Evolutionary conservation across 2,329 filamentous ascomycete species (phyloP).

Genomic region (Calonectria fujianensis): DNA sequence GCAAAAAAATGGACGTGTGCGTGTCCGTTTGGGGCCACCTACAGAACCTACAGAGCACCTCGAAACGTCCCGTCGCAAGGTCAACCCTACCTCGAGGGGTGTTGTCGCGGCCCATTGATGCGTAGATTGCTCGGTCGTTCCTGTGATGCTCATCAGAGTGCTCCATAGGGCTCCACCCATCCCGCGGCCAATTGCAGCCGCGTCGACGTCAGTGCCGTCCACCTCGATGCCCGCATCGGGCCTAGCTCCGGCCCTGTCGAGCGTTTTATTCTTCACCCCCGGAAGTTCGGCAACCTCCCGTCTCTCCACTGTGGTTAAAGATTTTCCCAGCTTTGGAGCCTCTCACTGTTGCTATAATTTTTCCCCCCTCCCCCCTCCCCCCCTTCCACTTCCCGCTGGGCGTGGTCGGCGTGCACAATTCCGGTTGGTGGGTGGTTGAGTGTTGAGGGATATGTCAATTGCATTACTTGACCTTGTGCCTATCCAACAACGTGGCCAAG

Average conservation of each 20-base stretch:
- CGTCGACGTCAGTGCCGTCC: slow-evolving; percentile 18
- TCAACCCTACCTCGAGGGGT: neutral
- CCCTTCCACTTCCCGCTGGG: neutral
- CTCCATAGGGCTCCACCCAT: too few relatives aligned
- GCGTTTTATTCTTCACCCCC: slow-evolving; percentile 23
- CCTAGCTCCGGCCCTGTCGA: slow-evolving; percentile 12
- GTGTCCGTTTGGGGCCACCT: neutral
- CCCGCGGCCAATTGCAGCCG: slow-evolving; percentile 1
- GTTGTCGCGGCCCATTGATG: neutral
- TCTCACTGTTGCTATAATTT: neutral
- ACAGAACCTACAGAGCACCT: neutral
- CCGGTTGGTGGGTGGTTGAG: slow-evolving; percentile 26
- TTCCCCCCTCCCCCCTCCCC: neutral
- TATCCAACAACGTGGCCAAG: neutral
- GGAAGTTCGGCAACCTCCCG: slow-evolving; percentile 27
- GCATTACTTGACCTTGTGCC: slow-evolving; percentile 11
- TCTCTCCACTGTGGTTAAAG: slow-evolving; percentile 40
- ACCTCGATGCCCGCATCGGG: neutral
- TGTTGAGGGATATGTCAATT: slow-evolving; percentile 31
- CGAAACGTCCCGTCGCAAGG: neutral
- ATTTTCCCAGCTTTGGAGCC: slow-evolving; percentile 29
- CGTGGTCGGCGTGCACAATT: neutral
- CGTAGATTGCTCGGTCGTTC: slow-evolving; percentile 6
- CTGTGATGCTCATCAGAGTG: too few relatives aligned
- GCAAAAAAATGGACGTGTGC: neutral